Evolutionary conservation across 1,284 basidiomycete genomes (phyloP), one percentile per base, ranked within the genome.

Genomic region (Tilletia indica): DNA sequence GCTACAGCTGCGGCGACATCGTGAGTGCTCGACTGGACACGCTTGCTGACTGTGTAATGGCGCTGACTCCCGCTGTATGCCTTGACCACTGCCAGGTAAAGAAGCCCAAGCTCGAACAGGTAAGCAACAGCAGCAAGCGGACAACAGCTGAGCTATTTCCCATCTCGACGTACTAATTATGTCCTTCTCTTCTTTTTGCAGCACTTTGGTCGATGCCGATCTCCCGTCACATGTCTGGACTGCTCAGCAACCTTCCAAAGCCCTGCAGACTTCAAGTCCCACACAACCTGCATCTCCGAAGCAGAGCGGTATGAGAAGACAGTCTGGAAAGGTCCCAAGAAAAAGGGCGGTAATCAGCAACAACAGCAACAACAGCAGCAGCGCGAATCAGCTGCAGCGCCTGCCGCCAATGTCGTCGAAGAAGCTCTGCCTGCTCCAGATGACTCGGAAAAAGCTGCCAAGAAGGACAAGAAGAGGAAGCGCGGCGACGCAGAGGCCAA

Each of bases 201-300:
- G 72, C 82, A 84, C 72, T 82, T 73, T 75, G 70, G 78, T 51
- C 76, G 81, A 31, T 84, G 83, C 70, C 76, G 72, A 31, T 73
- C 82, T 14, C 74, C 82, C 31, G 74, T 84, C 34, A 82, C 82
- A 11, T 84, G 83, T 56, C 69, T 84, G 2, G 83, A 84, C 71
- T 84, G 83, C 74, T 81, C 79, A 68, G 51, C 66, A 31, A 48
- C 81, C 42, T 84, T 84, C 73, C 73, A 75, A 61, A 70, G 66
- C 2, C 82, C 82, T 4, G 72, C 78, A 39, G 79, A 82, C 72
- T 83, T 79, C 76, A 83, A 81, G 69, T 63, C 73, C 16, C 83
- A 84, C 71, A 82, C 80, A 34, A 77, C 78, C n/a, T 84, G 83
- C 67, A 76, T 84, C 69, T 80, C 78, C 56, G 83, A 84, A 56